phyloP scores from a whole-genome alignment of 371 early-diverging fungal species.

The Syncephalastrum monosporum region DNA sequence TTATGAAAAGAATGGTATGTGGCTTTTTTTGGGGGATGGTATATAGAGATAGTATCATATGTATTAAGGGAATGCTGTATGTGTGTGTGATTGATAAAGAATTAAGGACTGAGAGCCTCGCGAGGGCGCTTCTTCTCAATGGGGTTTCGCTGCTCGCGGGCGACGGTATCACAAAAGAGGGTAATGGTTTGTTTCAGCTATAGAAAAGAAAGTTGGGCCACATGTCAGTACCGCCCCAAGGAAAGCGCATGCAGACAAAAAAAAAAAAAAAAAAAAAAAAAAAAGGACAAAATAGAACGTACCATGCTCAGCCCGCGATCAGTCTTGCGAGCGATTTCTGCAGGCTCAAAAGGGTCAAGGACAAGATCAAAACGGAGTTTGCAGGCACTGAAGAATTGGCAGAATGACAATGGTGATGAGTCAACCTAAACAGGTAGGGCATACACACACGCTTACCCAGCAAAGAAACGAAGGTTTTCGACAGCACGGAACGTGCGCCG shows the following conservation, averaged over 20 bases:
- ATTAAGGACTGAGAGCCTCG: constrained; percentile 4
- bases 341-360: constrained; percentile 51
- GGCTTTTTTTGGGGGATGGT: neutral
- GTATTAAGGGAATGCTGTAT: neutral
- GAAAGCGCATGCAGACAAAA: neutral
- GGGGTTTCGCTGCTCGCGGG: constrained; percentile 28
- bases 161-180: constrained; percentile 33
- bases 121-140: constrained; percentile 10
- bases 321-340: constrained; percentile 58
- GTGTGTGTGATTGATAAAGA: neutral
- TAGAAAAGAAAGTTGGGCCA: neutral
- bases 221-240: neutral
- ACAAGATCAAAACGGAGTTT: constrained; percentile 60
- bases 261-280: too few species aligned
- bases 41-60: neutral
- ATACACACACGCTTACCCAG: constrained; percentile 46
- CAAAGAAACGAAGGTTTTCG: constrained; percentile 63
- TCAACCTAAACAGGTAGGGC: neutral
- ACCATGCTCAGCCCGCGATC: constrained; percentile 40
- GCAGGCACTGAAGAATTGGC: constrained; percentile 42
- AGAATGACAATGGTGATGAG: too few species aligned
- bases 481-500: constrained; percentile 61
- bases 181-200: constrained; percentile 21
- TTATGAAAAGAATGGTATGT: neutral
- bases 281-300: neutral